These are phyloP conservation scores for Pisolithus thermaeus DNA, from an alignment of 1,284 basidiomycete genomes.

Conservation along the genomic window DNA sequence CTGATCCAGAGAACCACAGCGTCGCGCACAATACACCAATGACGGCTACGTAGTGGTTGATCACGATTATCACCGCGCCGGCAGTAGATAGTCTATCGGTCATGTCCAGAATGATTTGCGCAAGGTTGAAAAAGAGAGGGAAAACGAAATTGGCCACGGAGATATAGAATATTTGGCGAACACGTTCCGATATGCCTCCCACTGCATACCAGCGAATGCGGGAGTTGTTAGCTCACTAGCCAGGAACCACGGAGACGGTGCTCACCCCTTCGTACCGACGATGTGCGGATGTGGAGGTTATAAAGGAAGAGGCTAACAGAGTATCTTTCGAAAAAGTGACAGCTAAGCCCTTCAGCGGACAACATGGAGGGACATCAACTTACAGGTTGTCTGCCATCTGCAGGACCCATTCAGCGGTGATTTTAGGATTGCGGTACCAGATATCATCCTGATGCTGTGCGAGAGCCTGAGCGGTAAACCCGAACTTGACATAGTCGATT, in stretches of 20 bases:
- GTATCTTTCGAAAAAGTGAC: background rate
- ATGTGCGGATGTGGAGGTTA: background rate
- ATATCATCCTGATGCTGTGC: background rate
- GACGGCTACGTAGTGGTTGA: constrained; percentile 3
- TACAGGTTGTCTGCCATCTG: constrained; percentile 1
- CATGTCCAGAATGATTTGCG: background rate
- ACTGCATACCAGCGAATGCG: background rate
- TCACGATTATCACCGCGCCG: background rate
- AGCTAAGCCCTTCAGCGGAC: background rate
- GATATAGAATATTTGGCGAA: constrained; percentile 1
- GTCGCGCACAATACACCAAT: constrained; percentile 6
- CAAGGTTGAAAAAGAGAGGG: constrained; percentile 4
- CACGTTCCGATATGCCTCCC: background rate
- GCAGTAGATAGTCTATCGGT: background rate
- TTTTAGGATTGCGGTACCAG: constrained; percentile 1
- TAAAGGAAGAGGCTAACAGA: constrained; percentile 3
- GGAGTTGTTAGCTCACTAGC: background rate
- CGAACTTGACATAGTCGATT: background rate
- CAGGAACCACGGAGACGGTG: background rate
- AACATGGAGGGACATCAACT: background rate
- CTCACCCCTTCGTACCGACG: background rate
- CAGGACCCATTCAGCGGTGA: constrained; percentile 1
- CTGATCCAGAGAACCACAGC: constrained; percentile 4
- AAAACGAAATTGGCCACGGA: constrained; percentile 5
- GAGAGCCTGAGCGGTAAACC: too few relatives aligned